Evolutionary conservation across 176 grass and related monocot species (phyloP).

Genomic region (Dendrocalamus sinicus): DNA sequence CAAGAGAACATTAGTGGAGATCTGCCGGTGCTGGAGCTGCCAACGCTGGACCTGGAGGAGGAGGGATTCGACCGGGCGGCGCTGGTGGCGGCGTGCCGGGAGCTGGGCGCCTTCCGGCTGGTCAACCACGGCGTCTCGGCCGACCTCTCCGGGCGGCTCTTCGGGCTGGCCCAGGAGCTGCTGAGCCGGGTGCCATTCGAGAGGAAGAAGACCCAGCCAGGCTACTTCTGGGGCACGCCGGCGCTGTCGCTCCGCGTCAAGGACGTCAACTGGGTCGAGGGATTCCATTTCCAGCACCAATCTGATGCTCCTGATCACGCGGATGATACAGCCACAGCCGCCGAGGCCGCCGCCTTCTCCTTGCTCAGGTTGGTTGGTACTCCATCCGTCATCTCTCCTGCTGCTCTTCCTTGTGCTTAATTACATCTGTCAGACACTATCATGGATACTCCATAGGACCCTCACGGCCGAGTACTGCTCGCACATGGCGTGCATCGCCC

Average conservation of each 20-base stretch:
- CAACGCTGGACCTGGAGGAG: constrained; percentile 39
- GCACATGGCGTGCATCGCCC: constrained; percentile 74
- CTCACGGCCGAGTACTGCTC: constrained; percentile 58
- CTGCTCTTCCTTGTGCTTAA: no score
- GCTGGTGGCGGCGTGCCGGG: constrained; percentile 47
- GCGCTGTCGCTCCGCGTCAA: constrained; percentile 54
- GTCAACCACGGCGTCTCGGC: constrained; percentile 67
- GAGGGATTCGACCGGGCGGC: neutral
- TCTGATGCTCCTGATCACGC: neutral
- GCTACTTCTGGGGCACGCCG: constrained; percentile 83
- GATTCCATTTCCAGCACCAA: constrained; percentile 44
- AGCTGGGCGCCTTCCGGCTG: constrained; percentile 59
- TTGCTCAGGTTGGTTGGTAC: neutral
- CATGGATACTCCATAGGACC: constrained; percentile 5
- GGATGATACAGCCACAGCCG: neutral
- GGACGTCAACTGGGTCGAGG: constrained; percentile 79
- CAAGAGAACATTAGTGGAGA: neutral
- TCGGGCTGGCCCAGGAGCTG: constrained; percentile 13
- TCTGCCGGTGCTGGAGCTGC: constrained; percentile 24
- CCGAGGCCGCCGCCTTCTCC: neutral
- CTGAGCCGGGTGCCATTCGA: constrained; percentile 46
- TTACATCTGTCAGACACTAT: no score
- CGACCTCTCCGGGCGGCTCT: constrained; percentile 44
- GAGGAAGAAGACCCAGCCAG: constrained; percentile 35
- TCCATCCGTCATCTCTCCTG: no score